Evolutionary conservation across 2,329 filamentous ascomycete genomes (phyloP).

Genomic region (Arthrobotrys sphaeroides): DNA sequence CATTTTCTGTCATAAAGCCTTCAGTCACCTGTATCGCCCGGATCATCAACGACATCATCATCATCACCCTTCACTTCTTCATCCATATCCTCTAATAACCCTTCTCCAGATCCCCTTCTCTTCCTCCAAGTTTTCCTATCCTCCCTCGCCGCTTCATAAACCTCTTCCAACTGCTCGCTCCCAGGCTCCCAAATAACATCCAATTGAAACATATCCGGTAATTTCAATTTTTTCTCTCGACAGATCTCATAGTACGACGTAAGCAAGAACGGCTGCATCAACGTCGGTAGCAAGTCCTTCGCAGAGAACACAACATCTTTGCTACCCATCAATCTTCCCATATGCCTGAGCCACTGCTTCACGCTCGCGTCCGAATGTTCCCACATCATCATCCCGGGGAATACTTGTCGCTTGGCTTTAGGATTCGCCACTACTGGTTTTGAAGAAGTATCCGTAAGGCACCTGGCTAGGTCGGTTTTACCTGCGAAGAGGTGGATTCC

Average conservation of each 20-base stretch:
- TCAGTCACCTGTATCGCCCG: too few relatives aligned
- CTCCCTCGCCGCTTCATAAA: neutral
- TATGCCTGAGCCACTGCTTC: conserved; percentile 56
- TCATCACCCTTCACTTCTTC: too few relatives aligned
- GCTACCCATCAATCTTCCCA: conserved; percentile 57
- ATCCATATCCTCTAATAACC: neutral
- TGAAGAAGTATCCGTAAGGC: conserved; percentile 3
- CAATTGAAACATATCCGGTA: conserved; percentile 57
- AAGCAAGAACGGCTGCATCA: conserved; percentile 59
- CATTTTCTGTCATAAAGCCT: too few relatives aligned
- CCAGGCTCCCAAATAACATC: conserved; percentile 56
- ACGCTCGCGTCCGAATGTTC: conserved; percentile 55
- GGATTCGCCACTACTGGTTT: conserved; percentile 17
- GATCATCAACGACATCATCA: too few relatives aligned
- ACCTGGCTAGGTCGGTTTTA: conserved; percentile 50
- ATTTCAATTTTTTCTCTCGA: conserved; percentile 54
- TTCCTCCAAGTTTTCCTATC: conserved; percentile 20
- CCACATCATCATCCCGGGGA: conserved; percentile 59
- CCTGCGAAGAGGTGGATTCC: conserved; percentile 59
- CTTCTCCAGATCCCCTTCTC: neutral
- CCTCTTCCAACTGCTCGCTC: conserved; percentile 11
- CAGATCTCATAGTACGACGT: conserved; percentile 59
- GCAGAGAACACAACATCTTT: conserved; percentile 59
- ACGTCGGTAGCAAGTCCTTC: conserved; percentile 55
- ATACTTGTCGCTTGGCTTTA: conserved; percentile 53